Base-by-base conservation (phyloP, 129 eudicot genomes). In the Calendula officinalis region DNA sequence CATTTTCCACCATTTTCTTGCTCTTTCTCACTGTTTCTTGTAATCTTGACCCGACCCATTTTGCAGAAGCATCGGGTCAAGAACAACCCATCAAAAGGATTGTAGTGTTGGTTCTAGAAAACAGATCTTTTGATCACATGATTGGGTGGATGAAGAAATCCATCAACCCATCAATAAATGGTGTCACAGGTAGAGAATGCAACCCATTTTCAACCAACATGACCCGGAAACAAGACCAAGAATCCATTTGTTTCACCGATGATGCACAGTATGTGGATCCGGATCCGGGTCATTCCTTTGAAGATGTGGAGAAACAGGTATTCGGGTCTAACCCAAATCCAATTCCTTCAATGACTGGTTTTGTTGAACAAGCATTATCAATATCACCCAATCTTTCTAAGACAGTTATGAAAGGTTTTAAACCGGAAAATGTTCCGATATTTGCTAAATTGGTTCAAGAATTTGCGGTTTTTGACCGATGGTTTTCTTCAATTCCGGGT, bases 381-480 rank as follows among this genome's bases (percentile, higher is more conserved):
- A n/a, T n/a, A n/a, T n/a, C 95, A 12, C 66, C 62, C 0, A 77
- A 83, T 64, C 81, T 88, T 34, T 88, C 98, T 10, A 66, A 78
- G 39, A 82, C 96, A 2, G 98, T 92, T 10, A 92, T 92, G 98
- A 88, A 83, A 80, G 98, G 98, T 6, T 92, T 92, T 8, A 83
- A 59, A 73, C 98, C 98, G 4, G 82, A 84, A 62, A 84, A 78
- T 58, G 83, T 91, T 0, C 95, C 95, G 0, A 55, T 91, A 58
- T 91, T 60, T 54, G 86, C 90, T 3, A 40, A 62, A 62, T 50
- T 91, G 57, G 87, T 87, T 15, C 52, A 65, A 13, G 90, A 91
- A 63, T 91, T 87, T 27, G 95, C 90, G 0, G 94, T 91, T 3
- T 91, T 82, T 14, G 95, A 87, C 35, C 64, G 95, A 47, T 91